Base-by-base conservation (phyloP, 2,329 filamentous ascomycete species). In the Ciborinia camelliae region DNA sequence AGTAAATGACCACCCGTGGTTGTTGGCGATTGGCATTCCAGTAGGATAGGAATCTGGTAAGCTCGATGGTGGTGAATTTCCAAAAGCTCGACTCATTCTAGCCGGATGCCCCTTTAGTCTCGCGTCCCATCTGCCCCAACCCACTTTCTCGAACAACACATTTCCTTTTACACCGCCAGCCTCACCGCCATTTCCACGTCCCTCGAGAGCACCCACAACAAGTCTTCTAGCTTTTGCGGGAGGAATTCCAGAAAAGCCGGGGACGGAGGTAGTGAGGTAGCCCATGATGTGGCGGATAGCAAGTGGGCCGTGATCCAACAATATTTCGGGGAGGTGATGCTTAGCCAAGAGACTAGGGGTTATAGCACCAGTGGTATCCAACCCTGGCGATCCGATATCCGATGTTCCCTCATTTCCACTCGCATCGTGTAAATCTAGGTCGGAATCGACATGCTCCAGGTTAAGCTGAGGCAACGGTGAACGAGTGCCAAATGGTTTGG, bases 121-220 rank as follows among this genome's bases (percentile, higher is more conserved):
- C 67, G 93, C 95, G 77, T 96, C 90, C 94, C 94, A 99, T 70
- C 92, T 87, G 66, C 95, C 95, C 94, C 94, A 98, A 74, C 94
- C 94, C 66, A 97, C 92, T 82, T 98, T 98, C 77, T 96, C 90
- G 75, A 96, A 98, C 74, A 89, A 84, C 72, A 95, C 88, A 71
- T 91, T 88, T 70, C 88, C 88, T 68, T 88, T 82, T 67, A 84
- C 75, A 64, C 85, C 84, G 67, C 86, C 86, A 66, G 83, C 82
- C 69, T 86, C 83, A 63, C 79, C 77, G 68, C 84, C 84, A 68
- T 79, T 80, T 52, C 79, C 79, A 75, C 90, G 89, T 72, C 90
- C 90, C 79, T 98, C 94, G 70, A 98, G 80, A 66, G 93, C 94
- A 66, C 89, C 90, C n/a, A 97, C 94, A 6, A 98, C 92, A 66